These are phyloP conservation scores for Cladophialophora chaetospira DNA, from an alignment of 2,329 filamentous ascomycete species.

Conservation along the genomic window DNA sequence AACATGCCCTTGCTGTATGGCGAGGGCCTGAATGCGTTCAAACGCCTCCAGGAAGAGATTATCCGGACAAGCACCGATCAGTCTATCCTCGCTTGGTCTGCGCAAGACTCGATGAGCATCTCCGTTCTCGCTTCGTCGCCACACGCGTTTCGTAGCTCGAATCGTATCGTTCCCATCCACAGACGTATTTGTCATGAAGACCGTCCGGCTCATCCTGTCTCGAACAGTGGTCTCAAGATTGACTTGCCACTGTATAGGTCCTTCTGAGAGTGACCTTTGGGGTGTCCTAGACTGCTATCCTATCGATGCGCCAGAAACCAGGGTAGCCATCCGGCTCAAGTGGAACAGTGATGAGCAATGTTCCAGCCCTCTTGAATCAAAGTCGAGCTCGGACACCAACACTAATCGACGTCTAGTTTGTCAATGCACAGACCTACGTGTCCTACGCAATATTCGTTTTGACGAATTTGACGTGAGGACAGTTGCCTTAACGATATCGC, in stretches of 20 bases:
- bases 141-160: neutral
- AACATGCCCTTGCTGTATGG: conserved; percentile 38
- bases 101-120: neutral
- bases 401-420: too few species aligned
- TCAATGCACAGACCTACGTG: too few species aligned
- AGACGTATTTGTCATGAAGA: neutral
- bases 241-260: neutral
- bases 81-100: neutral
- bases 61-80: conserved; percentile 25
- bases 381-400: neutral
- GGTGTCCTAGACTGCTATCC: neutral
- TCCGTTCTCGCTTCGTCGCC: neutral
- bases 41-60: conserved; percentile 38
- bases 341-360: neutral
- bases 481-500: too few species aligned
- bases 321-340: neutral
- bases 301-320: neutral
- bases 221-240: neutral
- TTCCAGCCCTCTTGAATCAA: neutral
- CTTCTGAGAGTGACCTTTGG: neutral
- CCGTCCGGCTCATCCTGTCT: neutral
- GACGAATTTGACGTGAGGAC: too few species aligned
- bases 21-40: conserved; percentile 34
- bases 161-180: neutral
- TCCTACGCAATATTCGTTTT: too few species aligned